phyloP scores from a whole-genome alignment of 768 basidiomycete species.

The Naganishia antarctica region DNA sequence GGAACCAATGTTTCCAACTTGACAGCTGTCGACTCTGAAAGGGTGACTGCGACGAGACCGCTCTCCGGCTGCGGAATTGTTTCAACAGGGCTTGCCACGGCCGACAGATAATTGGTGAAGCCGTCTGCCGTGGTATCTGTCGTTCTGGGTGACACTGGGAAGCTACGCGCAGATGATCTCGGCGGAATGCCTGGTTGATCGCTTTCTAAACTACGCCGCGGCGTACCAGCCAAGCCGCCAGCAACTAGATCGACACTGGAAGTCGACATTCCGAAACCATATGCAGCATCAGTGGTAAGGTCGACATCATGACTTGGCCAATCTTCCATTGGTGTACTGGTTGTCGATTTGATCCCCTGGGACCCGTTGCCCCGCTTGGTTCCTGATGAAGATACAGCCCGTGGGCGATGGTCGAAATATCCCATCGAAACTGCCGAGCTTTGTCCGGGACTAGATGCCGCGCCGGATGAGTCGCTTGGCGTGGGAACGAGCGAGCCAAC shows the following conservation, averaged over 20 bases:
- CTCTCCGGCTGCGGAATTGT: not conserved
- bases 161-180: not conserved
- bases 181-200: not conserved
- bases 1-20: slow-evolving; percentile 13
- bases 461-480: not conserved
- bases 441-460: not conserved
- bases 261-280: no score
- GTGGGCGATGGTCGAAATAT: not conserved
- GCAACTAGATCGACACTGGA: not conserved
- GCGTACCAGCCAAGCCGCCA: slow-evolving; percentile 12
- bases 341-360: not conserved
- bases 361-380: not conserved
- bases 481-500: not conserved
- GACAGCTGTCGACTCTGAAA: slow-evolving; percentile 7
- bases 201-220: not conserved
- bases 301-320: slow-evolving; percentile 13
- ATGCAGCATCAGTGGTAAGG: not conserved
- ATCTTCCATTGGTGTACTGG: not conserved
- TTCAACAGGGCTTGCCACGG: not conserved
- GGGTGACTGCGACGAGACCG: slow-evolving; percentile 3
- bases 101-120: not conserved
- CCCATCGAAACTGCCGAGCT: not conserved
- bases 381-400: not conserved
- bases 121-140: no score
- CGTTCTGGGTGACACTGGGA: not conserved